Evolutionary conservation across 768 basidiomycete genomes (phyloP).

Genomic region (Termitomyces sp.): DNA sequence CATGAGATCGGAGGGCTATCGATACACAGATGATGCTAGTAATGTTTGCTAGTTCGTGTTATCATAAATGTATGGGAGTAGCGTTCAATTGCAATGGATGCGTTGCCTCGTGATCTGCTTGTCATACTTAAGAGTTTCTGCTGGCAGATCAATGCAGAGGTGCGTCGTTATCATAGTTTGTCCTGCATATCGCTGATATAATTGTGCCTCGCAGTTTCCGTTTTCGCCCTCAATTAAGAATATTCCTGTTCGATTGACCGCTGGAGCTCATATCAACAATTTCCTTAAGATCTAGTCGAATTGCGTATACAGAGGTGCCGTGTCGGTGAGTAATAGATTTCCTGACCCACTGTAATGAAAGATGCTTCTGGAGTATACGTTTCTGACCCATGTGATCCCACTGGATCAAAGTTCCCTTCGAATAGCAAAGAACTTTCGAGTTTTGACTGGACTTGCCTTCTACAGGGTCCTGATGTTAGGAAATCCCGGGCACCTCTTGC

Average conservation of each 20-base stretch:
- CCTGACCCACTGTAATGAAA: neutral
- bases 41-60: conserved; percentile 1
- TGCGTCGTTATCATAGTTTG: neutral
- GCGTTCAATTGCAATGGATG: conserved; percentile 7
- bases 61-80: conserved; percentile 1
- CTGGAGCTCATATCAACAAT: neutral
- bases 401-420: neutral
- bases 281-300: no score
- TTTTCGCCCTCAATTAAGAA: neutral
- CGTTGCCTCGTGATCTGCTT: conserved; percentile 4
- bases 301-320: neutral
- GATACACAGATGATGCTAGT: conserved; percentile 9
- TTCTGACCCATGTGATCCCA: neutral
- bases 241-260: neutral
- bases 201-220: neutral
- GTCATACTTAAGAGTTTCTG: neutral
- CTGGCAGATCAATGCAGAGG: conserved; percentile 3
- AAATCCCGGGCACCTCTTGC: neutral
- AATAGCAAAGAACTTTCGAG: neutral
- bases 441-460: neutral
- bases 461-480: no score
- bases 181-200: neutral
- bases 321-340: neutral
- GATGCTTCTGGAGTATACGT: neutral
- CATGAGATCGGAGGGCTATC: neutral